Conservation (phyloP, 2,329 filamentous ascomycete species). For the Colletotrichum sansevieriae region DNA sequence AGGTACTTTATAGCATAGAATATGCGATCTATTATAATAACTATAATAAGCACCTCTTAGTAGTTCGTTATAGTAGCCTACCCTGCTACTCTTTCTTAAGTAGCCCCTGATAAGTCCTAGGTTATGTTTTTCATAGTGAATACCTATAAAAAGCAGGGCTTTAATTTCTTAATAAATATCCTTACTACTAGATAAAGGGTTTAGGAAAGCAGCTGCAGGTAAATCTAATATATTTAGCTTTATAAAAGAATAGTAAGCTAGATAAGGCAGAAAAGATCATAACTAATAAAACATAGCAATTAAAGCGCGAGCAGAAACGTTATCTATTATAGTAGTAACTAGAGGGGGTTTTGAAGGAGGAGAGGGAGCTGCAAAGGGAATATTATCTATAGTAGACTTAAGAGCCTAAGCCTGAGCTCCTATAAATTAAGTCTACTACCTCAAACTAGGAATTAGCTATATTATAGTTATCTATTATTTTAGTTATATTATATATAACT, state of each 20-base stretch:
- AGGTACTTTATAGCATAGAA: background rate
- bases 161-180: slow-evolving; percentile 5
- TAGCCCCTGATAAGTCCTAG: background rate
- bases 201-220: background rate
- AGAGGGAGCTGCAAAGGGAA: background rate
- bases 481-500: too few species aligned
- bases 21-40: background rate
- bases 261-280: background rate
- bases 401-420: background rate
- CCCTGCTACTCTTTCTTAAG: background rate
- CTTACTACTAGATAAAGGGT: background rate
- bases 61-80: background rate
- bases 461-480: background rate
- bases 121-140: slow-evolving; percentile 1
- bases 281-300: background rate
- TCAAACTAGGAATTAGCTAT: background rate
- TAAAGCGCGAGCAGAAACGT: background rate
- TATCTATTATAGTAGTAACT: background rate
- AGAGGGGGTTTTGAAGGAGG: background rate
- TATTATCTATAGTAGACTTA: background rate
- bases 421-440: background rate
- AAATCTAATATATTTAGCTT: too few species aligned
- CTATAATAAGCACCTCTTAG: background rate
- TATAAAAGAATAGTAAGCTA: background rate
- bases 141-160: background rate